Evolutionary conservation across 495 filamentous ascomycete genomes (phyloP).

Genomic region (Evansstolkia leycettana): DNA sequence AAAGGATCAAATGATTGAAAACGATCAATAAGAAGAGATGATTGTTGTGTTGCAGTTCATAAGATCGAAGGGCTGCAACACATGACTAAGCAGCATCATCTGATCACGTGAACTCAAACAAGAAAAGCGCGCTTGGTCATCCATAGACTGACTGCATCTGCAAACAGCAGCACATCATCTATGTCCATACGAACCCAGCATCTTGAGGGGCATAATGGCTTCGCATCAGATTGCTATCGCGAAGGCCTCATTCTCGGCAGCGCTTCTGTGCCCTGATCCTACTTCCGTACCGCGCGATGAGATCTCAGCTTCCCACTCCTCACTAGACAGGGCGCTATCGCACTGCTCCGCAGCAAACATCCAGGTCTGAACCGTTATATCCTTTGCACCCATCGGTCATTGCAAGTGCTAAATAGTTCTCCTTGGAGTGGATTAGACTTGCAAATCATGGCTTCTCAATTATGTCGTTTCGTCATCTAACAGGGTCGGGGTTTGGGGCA

Average conservation of each 20-base stretch:
- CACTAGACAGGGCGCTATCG: slow-evolving; percentile 53
- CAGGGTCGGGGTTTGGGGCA: slow-evolving; percentile 55
- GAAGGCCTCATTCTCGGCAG: slow-evolving; percentile 66
- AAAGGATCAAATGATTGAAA: too few relatives aligned
- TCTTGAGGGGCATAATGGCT: slow-evolving; percentile 45
- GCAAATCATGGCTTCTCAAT: slow-evolving; percentile 73
- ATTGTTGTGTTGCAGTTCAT: too few relatives aligned
- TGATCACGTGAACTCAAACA: too few relatives aligned
- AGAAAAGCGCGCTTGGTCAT: too few relatives aligned
- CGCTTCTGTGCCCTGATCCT: slow-evolving; percentile 66
- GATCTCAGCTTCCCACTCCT: slow-evolving; percentile 56
- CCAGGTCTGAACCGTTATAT: slow-evolving; percentile 69
- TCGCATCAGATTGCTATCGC: slow-evolving; percentile 69
- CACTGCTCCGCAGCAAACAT: slow-evolving; percentile 76
- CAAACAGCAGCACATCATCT: too few relatives aligned
- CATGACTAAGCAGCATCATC: too few relatives aligned
- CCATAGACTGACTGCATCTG: too few relatives aligned
- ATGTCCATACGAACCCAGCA: too few relatives aligned
- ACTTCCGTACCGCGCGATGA: slow-evolving; percentile 55
- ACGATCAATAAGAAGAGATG: too few relatives aligned
- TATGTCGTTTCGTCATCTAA: slow-evolving; percentile 57
- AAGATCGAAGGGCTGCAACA: too few relatives aligned
- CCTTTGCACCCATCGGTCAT: slow-evolving; percentile 21
- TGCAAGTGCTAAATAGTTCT: slow-evolving; percentile 38
- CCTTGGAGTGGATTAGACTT: slow-evolving; percentile 54